A percentile compares a stretch with the other conserved stretches of the same genome.
Conservation (phyloP, 169 alveolate species). For the Perkinsus olseni region DNA sequence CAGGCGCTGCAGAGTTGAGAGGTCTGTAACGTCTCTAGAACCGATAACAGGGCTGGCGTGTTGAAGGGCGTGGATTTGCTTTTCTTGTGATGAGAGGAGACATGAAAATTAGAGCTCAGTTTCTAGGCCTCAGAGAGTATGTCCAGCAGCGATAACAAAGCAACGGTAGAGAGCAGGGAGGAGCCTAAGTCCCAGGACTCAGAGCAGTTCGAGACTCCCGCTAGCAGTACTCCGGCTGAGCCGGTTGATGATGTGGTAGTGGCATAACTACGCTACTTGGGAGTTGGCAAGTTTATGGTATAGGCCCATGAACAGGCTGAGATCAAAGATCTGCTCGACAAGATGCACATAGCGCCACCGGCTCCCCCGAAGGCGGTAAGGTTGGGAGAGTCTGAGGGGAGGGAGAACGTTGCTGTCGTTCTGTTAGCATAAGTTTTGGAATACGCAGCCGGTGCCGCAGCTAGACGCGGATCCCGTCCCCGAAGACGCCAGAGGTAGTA, state of each 20-base stretch:
- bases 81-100: too few species aligned
- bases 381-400: not conserved
- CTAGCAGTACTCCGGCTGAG: not conserved
- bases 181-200: not conserved
- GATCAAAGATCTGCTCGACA: not conserved
- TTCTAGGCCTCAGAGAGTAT: too few species aligned
- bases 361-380: not conserved
- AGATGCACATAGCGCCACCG: not conserved
- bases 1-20: too few species aligned
- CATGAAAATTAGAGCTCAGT: too few species aligned
- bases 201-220: not conserved
- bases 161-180: not conserved
- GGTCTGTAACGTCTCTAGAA: too few species aligned
- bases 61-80: too few species aligned
- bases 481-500: not conserved
- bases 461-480: slow-evolving; percentile 55
- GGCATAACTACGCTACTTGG: not conserved
- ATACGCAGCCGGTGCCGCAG: slow-evolving; percentile 89
- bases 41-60: too few species aligned
- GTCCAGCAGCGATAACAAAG: too few species aligned
- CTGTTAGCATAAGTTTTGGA: slow-evolving; percentile 80
- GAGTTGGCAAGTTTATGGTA: not conserved
- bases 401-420: not conserved
- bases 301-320: not conserved
- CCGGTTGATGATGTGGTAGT: not conserved